phyloP scores from a whole-genome alignment of 2,329 filamentous ascomycete species.

The Xylaria hypoxylon region DNA sequence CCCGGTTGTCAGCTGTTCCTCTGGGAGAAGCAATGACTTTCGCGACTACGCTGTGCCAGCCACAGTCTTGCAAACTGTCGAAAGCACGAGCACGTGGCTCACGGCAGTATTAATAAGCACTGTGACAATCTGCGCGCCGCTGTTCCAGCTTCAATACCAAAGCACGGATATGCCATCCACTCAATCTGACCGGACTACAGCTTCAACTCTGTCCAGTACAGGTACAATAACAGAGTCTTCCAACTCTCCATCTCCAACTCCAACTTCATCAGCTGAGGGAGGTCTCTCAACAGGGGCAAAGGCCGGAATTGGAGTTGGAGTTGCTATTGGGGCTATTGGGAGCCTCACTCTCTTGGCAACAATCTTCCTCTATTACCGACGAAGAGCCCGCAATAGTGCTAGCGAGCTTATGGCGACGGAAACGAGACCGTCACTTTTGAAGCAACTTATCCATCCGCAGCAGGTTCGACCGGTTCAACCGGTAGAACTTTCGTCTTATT shows the following conservation, averaged over 20 bases:
- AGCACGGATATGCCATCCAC: conserved; percentile 42
- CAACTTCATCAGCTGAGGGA: not conserved
- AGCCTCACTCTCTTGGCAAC: conserved; percentile 16
- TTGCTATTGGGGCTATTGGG: conserved; percentile 23
- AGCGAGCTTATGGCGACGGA: conserved; percentile 4
- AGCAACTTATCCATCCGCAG: too few relatives aligned
- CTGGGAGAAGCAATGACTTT: conserved; percentile 20
- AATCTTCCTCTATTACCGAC: not conserved
- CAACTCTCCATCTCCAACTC: conserved; percentile 16
- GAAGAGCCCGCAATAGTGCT: not conserved
- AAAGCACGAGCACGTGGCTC: not conserved
- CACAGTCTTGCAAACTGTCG: conserved; percentile 5
- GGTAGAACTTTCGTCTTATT: too few relatives aligned
- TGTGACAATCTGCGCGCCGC: conserved; percentile 45
- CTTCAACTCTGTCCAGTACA: not conserved
- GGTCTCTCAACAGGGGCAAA: conserved; percentile 29
- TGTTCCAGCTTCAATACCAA: conserved; percentile 50
- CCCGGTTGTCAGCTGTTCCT: conserved; percentile 14
- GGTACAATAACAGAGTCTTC: not conserved
- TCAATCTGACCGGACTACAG: conserved; percentile 12
- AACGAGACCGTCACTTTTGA: too few relatives aligned
- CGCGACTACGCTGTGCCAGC: conserved; percentile 14
- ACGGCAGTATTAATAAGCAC: conserved; percentile 11
- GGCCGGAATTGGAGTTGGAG: conserved; percentile 42
- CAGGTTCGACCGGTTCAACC: too few relatives aligned